phyloP scores from a whole-genome alignment of 352 stramenopile species.

The Phytophthora vignae region DNA sequence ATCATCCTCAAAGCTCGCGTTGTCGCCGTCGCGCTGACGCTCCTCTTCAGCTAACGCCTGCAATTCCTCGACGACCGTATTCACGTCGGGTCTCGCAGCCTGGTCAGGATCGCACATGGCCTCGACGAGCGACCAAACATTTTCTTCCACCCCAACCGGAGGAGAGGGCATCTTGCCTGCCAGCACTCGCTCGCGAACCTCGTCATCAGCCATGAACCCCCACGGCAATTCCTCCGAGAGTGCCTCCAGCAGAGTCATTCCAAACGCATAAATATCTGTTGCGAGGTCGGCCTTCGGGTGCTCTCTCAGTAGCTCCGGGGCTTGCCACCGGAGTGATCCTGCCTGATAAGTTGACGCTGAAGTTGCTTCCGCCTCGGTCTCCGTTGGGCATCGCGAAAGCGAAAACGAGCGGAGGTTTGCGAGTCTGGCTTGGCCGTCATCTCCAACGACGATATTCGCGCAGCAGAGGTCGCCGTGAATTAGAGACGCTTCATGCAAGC shows the following conservation, averaged over 20 bases:
- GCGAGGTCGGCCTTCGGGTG: conserved; percentile 34
- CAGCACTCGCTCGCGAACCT: conserved; percentile 51
- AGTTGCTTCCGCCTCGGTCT: neutral
- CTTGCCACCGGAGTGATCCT: conserved; percentile 60
- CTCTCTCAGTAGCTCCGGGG: conserved; percentile 52
- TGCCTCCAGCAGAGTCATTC: conserved; percentile 72
- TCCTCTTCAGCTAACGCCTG: conserved; percentile 60
- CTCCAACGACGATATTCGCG: conserved; percentile 64
- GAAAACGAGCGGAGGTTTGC: conserved; percentile 59
- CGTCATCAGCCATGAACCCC: conserved; percentile 56
- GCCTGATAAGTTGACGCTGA: conserved; percentile 1
- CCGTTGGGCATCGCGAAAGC: conserved; percentile 13
- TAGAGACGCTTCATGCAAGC: conserved; percentile 56
- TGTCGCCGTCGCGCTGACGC: conserved; percentile 42
- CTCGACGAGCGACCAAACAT: conserved; percentile 53
- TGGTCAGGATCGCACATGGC: conserved; percentile 66
- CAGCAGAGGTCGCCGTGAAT: conserved; percentile 65
- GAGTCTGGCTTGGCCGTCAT: conserved; percentile 65
- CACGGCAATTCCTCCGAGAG: conserved; percentile 68
- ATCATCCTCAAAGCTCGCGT: conserved; percentile 31
- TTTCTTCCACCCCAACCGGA: conserved; percentile 49
- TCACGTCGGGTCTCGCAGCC: conserved; percentile 55
- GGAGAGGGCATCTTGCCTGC: conserved; percentile 50
- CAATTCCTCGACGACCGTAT: conserved; percentile 53
- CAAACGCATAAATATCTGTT: conserved; percentile 72